Evolutionary conservation across 1,284 basidiomycete species (phyloP).

Genomic region (Megacollybia platyphylla): DNA sequence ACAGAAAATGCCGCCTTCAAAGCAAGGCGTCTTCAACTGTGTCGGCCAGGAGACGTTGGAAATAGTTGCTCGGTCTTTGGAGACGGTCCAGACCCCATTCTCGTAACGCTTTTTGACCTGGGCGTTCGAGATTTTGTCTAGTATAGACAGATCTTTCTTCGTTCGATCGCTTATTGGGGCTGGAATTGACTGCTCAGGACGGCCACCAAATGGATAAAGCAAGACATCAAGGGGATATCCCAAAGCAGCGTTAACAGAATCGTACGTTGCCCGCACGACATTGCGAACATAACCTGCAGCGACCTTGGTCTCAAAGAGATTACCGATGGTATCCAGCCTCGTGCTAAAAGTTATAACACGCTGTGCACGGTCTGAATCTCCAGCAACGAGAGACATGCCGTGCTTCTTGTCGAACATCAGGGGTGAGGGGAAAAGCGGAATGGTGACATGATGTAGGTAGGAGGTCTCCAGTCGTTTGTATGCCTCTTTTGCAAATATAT

Average conservation of each 20-base stretch:
- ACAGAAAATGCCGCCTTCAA: constrained; percentile 27
- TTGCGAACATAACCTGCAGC: constrained; percentile 65
- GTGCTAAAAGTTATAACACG: constrained; percentile 76
- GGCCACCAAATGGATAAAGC: constrained; percentile 34
- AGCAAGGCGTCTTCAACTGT: constrained; percentile 12
- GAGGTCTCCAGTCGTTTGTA: constrained; percentile 32
- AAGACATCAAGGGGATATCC: constrained; percentile 13
- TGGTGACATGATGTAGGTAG: constrained; percentile 58
- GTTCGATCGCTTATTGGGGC: not conserved
- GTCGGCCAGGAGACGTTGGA: constrained; percentile 12
- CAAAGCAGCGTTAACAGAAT: constrained; percentile 49
- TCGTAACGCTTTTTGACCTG: constrained; percentile 11
- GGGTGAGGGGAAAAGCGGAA: constrained; percentile 56
- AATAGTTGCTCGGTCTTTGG: constrained; percentile 6
- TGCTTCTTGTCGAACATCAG: constrained; percentile 41
- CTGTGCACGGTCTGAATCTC: constrained; percentile 17
- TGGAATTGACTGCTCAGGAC: not conserved
- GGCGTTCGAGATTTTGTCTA: too few species aligned
- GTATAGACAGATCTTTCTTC: too few species aligned
- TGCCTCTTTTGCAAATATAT: constrained; percentile 48
- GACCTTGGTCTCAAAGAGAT: constrained; percentile 62
- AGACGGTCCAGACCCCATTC: constrained; percentile 12
- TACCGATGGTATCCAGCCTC: constrained; percentile 51
- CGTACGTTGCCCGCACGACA: constrained; percentile 58
- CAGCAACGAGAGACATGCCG: constrained; percentile 46